Percentiles rank a stretch among this genome's conserved stretches.
phyloP scores from a whole-genome alignment of 2,329 filamentous ascomycete genomes.

The Penicillium italicum region DNA sequence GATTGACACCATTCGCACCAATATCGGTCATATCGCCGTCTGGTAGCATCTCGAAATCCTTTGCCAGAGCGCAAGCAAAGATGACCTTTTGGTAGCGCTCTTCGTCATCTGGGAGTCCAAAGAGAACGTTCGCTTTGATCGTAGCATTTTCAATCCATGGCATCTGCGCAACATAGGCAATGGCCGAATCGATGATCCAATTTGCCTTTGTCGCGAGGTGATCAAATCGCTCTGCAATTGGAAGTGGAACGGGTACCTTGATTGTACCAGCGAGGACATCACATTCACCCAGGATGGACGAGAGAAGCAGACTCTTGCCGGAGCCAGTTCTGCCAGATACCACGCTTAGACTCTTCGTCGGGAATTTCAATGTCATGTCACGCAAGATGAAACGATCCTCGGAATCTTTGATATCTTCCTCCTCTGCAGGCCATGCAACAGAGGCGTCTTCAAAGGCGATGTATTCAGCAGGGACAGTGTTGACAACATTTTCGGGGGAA shows the following conservation, averaged over 20 bases:
- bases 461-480: slow-evolving; percentile 55
- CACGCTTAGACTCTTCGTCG: slow-evolving; percentile 65
- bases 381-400: slow-evolving; percentile 64
- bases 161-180: slow-evolving; percentile 74
- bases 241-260: slow-evolving; percentile 41
- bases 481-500: slow-evolving; percentile 65
- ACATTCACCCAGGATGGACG: slow-evolving; percentile 70
- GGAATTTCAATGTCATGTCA: slow-evolving; percentile 64
- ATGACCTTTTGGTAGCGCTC: slow-evolving; percentile 68
- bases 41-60: slow-evolving; percentile 70
- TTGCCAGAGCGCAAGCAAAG: slow-evolving; percentile 67
- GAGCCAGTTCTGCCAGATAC: slow-evolving; percentile 74
- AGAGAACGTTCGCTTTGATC: slow-evolving; percentile 73
- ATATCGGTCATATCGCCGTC: slow-evolving; percentile 79
- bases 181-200: slow-evolving; percentile 43
- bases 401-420: slow-evolving; percentile 43
- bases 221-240: slow-evolving; percentile 52
- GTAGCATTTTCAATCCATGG: slow-evolving; percentile 84
- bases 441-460: slow-evolving; percentile 65
- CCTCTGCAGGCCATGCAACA: slow-evolving; percentile 69
- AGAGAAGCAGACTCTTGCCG: slow-evolving; percentile 72
- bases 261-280: slow-evolving; percentile 64
- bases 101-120: slow-evolving; percentile 67
- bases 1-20: slow-evolving; percentile 77
- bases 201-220: slow-evolving; percentile 61